Conservation (phyloP, 257 asterid genomes). For the Petunia secreta region DNA sequence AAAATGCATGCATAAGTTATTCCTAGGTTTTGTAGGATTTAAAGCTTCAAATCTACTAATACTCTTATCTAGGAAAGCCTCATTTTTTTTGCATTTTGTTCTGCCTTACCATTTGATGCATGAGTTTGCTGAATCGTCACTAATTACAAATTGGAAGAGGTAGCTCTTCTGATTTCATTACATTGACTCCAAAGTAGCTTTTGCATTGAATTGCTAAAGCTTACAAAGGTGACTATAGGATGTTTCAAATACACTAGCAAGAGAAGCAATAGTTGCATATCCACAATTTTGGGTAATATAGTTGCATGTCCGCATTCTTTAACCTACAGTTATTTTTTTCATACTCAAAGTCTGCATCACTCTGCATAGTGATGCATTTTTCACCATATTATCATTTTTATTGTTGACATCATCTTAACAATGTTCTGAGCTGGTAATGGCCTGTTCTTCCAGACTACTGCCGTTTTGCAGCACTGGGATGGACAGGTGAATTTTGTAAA, state of each 20-base stretch:
- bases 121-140: neutral
- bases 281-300: neutral
- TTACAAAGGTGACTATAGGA: neutral
- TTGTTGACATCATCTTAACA: neutral
- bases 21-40: neutral
- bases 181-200: neutral
- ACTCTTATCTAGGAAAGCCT: neutral
- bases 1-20: neutral
- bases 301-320: neutral
- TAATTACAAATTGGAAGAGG: neutral
- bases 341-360: neutral
- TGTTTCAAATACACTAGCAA: neutral
- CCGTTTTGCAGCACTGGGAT: neutral
- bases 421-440: neutral
- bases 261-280: neutral
- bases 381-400: conserved; percentile 9
- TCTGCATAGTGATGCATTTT: neutral
- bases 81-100: neutral
- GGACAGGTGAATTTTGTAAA: neutral
- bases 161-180: conserved; percentile 7
- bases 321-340: neutral
- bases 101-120: neutral
- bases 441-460: conserved; percentile 1
- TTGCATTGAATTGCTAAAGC: neutral
- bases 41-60: neutral